A percentile compares a stretch with the other conserved stretches of the same genome.
Conservation (phyloP, 805 yeast species). For the Wickerhamiella qilinensis region DNA sequence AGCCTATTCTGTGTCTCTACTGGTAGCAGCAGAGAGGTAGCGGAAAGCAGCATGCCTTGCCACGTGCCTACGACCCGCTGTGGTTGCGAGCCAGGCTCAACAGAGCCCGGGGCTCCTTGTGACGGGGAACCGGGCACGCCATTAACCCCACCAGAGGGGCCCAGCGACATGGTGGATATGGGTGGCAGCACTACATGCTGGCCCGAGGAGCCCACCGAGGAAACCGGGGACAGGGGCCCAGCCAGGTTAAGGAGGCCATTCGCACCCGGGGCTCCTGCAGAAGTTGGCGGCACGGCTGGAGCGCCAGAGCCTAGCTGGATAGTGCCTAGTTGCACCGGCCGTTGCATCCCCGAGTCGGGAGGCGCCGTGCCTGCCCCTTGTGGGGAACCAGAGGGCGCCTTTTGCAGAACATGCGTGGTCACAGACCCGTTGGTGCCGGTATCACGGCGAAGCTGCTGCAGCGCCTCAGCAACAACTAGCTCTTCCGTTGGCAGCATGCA, state of each 20-base stretch:
- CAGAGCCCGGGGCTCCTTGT: background rate
- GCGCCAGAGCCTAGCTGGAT: too few species aligned
- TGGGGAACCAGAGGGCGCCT: too few species aligned
- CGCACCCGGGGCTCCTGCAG: too few species aligned
- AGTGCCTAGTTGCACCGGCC: too few species aligned
- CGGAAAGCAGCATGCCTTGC: constrained; percentile 20
- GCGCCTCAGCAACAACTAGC: constrained; percentile 15
- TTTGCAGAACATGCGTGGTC: too few species aligned
- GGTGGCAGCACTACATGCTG: background rate
- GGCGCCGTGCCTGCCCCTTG: too few species aligned
- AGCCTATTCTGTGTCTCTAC: constrained; percentile 12
- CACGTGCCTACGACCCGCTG: constrained; percentile 9
- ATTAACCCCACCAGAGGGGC: background rate
- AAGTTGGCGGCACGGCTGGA: too few species aligned
- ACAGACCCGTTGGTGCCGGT: too few species aligned
- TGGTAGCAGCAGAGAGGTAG: constrained; percentile 29
- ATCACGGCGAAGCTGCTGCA: constrained; percentile 10
- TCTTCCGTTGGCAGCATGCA: constrained; percentile 10
- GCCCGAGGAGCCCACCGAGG: background rate
- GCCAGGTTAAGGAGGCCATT: too few species aligned
- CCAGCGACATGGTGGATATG: background rate
- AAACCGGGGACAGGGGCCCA: background rate
- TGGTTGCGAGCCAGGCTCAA: constrained; percentile 1
- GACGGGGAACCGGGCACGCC: background rate
- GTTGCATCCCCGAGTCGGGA: too few species aligned